Percentiles rank a stretch among this genome's conserved stretches.
These are phyloP conservation scores for Solanum arcanum DNA, from an alignment of 257 asterid species.

Conservation along the genomic window DNA sequence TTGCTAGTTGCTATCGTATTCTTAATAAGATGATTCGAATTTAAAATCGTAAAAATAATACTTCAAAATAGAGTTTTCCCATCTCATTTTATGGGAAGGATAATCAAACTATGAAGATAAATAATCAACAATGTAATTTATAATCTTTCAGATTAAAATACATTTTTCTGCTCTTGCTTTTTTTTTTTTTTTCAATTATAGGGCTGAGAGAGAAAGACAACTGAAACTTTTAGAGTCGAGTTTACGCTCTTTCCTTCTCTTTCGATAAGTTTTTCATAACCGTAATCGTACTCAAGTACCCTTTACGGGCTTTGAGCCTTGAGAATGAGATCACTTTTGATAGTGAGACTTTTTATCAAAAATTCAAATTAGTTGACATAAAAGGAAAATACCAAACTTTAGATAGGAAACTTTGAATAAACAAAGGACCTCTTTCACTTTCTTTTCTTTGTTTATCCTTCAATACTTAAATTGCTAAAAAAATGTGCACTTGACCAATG, in stretches of 20 bases:
- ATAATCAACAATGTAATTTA: not conserved
- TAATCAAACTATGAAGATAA: not conserved
- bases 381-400: not conserved
- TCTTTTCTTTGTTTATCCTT: not conserved
- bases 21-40: not conserved
- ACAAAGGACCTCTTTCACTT: not conserved
- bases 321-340: not conserved
- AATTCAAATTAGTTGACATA: not conserved
- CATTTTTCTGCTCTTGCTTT: accelerated
- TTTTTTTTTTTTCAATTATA: no score
- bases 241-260: no score
- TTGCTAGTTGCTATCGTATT: not conserved
- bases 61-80: accelerated
- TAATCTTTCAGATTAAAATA: not conserved
- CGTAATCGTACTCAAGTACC: no score
- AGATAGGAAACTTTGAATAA: not conserved
- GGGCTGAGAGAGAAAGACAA: accelerated
- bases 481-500: not conserved
- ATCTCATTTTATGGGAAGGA: not conserved
- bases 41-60: not conserved
- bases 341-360: not conserved
- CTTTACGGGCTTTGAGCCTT: not conserved
- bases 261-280: no score
- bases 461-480: not conserved
- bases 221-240: no score